Evolutionary conservation across 2,329 filamentous ascomycete genomes (phyloP), one percentile per base, ranked within the genome.

Genomic region (Penicillium concentricum): DNA sequence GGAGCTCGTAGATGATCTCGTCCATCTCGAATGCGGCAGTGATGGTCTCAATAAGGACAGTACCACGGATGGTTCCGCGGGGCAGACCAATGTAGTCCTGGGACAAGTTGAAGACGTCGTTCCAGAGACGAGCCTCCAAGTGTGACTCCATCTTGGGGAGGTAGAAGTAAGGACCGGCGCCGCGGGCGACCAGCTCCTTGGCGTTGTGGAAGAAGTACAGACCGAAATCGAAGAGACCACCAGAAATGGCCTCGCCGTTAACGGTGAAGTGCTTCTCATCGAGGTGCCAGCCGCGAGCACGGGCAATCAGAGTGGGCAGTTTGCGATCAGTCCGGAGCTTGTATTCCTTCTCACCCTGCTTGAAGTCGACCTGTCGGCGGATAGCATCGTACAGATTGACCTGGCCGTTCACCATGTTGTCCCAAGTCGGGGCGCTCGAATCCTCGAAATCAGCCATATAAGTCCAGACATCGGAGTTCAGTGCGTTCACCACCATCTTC

Each of bases 401-500:
- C 79, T 99, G 94, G 62, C 94, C 94, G 67, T 94, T 96, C 81
- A 97, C 88, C 92, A 97, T 97, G 81, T 97, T 97, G 66, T 96
- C 92, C 94, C 94, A 99, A 42, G 94, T 97, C 24, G 94, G 94
- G 24, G 94, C 92, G 71, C 84, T 94, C 7, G 94, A 96, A 76
- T 97, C 93, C 79, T 99, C 94, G 66, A 99, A 96, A 78, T 99
- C 94, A 46, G 94, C 94, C 94, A 99, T 99, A 72, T 97, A 99
- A 55, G 93, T 97, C 89, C 90, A 97, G 24, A 97, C 94, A 70
- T 97, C 85, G 44, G 93, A 88, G 77, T 97, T 99, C 74, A 97
- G 74, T 10, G 94, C 94, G 75, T 99, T 99, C 61, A 97, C 91
- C 46, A 97, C 92, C 94, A 99, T 99, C 84, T 97, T 99, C 66